Base-by-base conservation (phyloP, 2,329 filamentous ascomycete species). In the Lachnellula arida region DNA sequence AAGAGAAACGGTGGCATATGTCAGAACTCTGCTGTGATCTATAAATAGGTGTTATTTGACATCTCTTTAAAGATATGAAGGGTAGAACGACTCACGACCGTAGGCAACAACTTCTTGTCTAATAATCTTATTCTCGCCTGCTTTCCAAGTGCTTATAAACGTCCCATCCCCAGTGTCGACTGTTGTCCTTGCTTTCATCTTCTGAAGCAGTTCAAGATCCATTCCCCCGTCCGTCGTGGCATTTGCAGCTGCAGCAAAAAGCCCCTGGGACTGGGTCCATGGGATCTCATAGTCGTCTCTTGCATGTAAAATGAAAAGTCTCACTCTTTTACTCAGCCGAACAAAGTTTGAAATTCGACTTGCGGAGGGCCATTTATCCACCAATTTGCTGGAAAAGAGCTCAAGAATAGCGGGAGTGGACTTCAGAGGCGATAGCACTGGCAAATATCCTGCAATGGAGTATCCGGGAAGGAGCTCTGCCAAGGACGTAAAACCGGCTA, bases 261-360 rank as follows among this genome's bases (percentile, higher is more conserved):
- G 72, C 61, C 76, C 77, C 63, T 86, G 80, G 44, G 85, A 84
- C 66, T 91, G 85, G 1, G 75, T 79, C 74, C 84, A 93, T 0
- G 89, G 85, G 57, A 97, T 96, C 64, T 96, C 90, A 56, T 76
- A 75, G 69, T 97, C 93, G 66, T 96, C 83, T 53, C 81, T 79
- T 15, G 91, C 89, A 65, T 97, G 93, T 2, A 97, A 74, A 43
- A 97, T 75, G 44, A 81, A 85, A 19, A 97, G 73, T 22, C 85
- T 79, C 9, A 94, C 60, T 66, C 65, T 76, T 59, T 73, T 79
- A 44, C 79, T 85, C 61, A 72, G 70, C 42, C 70, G 73, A 14
- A 81, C 79, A 62, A 84, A 73, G 46, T 78, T 81, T 52, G 76
- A 75, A 9, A 97, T 75, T 4, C 92, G 81, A 28, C 80, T 76